phyloP scores from a whole-genome alignment of 1,284 basidiomycete species.

The Xerocomus minutiporus region DNA sequence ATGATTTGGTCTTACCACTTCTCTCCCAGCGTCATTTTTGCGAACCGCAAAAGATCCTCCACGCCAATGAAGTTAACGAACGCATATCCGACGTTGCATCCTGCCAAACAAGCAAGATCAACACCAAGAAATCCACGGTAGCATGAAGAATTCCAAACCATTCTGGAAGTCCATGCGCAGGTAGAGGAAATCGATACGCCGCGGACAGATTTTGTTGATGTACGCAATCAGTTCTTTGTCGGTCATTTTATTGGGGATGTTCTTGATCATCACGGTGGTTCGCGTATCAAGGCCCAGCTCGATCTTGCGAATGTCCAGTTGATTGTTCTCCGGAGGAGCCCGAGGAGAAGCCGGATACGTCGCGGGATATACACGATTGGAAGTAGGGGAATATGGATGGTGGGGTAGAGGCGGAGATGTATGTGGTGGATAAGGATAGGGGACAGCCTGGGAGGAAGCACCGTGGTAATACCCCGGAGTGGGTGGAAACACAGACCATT shows the following conservation, averaged over 20 bases:
- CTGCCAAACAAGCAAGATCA: conserved; percentile 35
- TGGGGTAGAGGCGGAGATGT: conserved; percentile 21
- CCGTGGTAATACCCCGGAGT: conserved; percentile 30
- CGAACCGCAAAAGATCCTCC: conserved; percentile 70
- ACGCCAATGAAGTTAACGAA: conserved; percentile 84
- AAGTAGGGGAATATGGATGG: conserved; percentile 18
- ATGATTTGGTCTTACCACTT: conserved; percentile 54
- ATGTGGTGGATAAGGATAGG: conserved; percentile 30
- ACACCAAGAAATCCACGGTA: background rate
- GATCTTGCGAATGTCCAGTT: conserved; percentile 65
- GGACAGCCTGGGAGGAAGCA: conserved; percentile 16
- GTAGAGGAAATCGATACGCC: conserved; percentile 79
- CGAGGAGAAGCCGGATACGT: conserved; percentile 30
- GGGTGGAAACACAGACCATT: conserved; percentile 29
- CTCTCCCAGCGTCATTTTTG: conserved; percentile 64
- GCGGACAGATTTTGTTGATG: conserved; percentile 63
- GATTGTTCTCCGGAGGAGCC: conserved; percentile 52
- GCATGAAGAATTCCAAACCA: conserved; percentile 40
- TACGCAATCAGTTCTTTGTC: conserved; percentile 68
- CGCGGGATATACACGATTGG: conserved; percentile 22
- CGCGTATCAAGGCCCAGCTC: conserved; percentile 73
- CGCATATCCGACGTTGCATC: conserved; percentile 83
- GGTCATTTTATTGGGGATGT: conserved; percentile 86
- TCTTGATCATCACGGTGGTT: conserved; percentile 85
- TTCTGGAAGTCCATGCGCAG: conserved; percentile 81